A percentile compares a stretch with the other conserved stretches of the same genome.
Evolutionary conservation across 768 basidiomycete species (phyloP).

Genomic region (Amanita jacksonii): DNA sequence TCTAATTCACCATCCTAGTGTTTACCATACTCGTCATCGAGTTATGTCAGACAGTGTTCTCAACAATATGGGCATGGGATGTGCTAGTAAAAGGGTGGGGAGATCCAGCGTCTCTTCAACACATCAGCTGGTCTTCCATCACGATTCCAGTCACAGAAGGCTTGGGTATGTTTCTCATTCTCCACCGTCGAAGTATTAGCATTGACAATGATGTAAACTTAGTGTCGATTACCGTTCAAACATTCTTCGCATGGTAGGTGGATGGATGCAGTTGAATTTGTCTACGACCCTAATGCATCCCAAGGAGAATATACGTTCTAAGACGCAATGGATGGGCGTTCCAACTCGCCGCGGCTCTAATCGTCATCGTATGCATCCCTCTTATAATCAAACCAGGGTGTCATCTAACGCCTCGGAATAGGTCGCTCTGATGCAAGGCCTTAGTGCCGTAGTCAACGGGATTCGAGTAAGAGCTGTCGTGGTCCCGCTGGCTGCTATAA

Average conservation of each 20-base stretch:
- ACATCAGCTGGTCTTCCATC: constrained; percentile 2
- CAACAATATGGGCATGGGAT: constrained; percentile 8
- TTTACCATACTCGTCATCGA: constrained; percentile 7
- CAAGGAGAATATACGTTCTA: constrained; percentile 5
- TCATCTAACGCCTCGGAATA: not conserved
- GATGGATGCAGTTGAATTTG: not conserved
- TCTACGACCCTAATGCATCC: not conserved
- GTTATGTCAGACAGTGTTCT: constrained; percentile 1
- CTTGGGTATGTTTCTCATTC: not conserved
- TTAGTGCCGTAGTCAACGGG: constrained; percentile 1
- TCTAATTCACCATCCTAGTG: not conserved
- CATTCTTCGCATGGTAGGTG: constrained; percentile 8
- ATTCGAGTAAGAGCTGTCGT: not conserved
- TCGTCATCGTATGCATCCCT: not conserved
- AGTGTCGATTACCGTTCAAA: constrained; percentile 7
- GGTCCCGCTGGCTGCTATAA: not conserved
- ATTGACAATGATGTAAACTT: not conserved
- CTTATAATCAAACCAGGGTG: too few species aligned
- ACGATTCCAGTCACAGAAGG: constrained; percentile 3
- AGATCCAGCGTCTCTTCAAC: not conserved
- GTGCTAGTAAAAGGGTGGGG: constrained; percentile 3
- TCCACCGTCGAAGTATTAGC: too few species aligned
- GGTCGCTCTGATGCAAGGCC: constrained; percentile 6
- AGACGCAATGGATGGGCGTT: not conserved
- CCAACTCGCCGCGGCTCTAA: not conserved